Percentiles rank a stretch among this genome's conserved stretches.
Conservation (phyloP, 129 eudicot species). For the Tagetes erecta region DNA sequence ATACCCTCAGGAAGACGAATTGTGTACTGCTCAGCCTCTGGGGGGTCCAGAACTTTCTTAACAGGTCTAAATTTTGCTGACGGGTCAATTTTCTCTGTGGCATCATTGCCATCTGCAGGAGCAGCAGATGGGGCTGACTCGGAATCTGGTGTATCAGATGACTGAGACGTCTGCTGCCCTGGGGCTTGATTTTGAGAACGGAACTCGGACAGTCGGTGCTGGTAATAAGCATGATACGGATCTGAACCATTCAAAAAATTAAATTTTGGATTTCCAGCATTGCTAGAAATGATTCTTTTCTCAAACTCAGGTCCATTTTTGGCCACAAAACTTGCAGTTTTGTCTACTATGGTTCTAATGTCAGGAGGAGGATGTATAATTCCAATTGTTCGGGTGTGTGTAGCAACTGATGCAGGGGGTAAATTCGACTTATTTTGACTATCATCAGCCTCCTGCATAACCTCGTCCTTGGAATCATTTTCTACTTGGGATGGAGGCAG, state of each 20-base stretch:
- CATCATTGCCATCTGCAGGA: slow-evolving; percentile 43
- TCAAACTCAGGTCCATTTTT: slow-evolving; percentile 91
- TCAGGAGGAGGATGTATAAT: slow-evolving; percentile 93
- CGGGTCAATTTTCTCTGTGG: slow-evolving; percentile 57
- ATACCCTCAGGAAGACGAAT: slow-evolving; percentile 92
- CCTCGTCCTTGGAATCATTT: slow-evolving; percentile 45
- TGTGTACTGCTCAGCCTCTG: slow-evolving; percentile 88
- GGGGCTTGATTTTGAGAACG: slow-evolving; percentile 58
- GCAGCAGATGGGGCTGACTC: slow-evolving; percentile 43
- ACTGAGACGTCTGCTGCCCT: slow-evolving; percentile 39
- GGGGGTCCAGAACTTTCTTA: slow-evolving; percentile 77
- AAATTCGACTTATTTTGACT: slow-evolving; percentile 33
- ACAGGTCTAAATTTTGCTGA: slow-evolving; percentile 77
- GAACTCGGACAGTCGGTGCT: slow-evolving; percentile 74
- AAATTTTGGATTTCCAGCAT: slow-evolving; percentile 81
- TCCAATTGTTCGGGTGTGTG: slow-evolving; percentile 84
- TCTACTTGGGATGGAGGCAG: slow-evolving; percentile 64
- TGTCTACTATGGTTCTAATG: slow-evolving; percentile 78
- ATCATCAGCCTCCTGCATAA: slow-evolving; percentile 44
- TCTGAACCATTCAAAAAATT: slow-evolving; percentile 80
- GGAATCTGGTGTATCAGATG: slow-evolving; percentile 43
- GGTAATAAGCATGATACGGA: slow-evolving; percentile 90
- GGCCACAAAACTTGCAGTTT: slow-evolving; percentile 80
- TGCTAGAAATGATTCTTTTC: slow-evolving; percentile 62
- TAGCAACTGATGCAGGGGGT: slow-evolving; percentile 62